A percentile compares a stretch with the other conserved stretches of the same genome.
Conservation (phyloP, 352 stramenopile genomes). For the Pythium plurisporium region DNA sequence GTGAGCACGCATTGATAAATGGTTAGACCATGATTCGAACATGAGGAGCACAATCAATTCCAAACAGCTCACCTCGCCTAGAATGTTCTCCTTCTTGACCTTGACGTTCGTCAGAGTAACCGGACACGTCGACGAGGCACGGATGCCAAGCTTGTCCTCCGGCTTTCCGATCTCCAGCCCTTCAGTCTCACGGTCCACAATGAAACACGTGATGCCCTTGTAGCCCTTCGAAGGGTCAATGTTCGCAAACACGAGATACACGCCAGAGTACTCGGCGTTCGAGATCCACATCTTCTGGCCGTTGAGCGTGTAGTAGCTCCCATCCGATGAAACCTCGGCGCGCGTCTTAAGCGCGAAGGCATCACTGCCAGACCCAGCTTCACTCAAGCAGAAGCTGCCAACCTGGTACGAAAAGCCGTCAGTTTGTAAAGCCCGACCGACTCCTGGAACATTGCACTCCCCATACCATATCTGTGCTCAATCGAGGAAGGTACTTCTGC, state of each 20-base stretch:
- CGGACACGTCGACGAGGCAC: conserved; percentile 93
- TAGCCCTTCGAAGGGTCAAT: conserved; percentile 90
- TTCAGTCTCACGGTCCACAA: conserved; percentile 92
- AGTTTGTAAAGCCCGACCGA: not conserved
- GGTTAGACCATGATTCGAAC: too few relatives aligned
- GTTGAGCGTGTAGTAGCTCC: conserved; percentile 93
- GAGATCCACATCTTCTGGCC: conserved; percentile 98
- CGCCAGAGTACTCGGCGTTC: conserved; percentile 92
- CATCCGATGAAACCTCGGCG: conserved; percentile 81
- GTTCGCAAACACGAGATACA: conserved; percentile 97
- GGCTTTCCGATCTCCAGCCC: conserved; percentile 92
- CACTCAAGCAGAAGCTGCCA: conserved; percentile 95
- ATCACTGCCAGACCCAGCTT: conserved; percentile 93
- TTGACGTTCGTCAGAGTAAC: conserved; percentile 94
- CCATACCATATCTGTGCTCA: conserved; percentile 74
- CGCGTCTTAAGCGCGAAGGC: conserved; percentile 95
- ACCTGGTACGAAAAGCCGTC: conserved; percentile 43
- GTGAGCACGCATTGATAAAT: not conserved
- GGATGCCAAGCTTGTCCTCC: conserved; percentile 97
- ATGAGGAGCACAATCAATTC: too few relatives aligned
- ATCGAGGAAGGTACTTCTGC: conserved; percentile 79
- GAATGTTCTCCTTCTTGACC: conserved; percentile 90
- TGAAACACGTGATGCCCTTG: conserved; percentile 98
- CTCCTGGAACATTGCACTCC: not conserved
- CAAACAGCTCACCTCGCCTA: conserved; percentile 86